Evolutionary conservation across 2,329 filamentous ascomycete genomes (phyloP), one percentile per base, ranked within the genome.

Genomic region (Ceratocystis smalleyi): DNA sequence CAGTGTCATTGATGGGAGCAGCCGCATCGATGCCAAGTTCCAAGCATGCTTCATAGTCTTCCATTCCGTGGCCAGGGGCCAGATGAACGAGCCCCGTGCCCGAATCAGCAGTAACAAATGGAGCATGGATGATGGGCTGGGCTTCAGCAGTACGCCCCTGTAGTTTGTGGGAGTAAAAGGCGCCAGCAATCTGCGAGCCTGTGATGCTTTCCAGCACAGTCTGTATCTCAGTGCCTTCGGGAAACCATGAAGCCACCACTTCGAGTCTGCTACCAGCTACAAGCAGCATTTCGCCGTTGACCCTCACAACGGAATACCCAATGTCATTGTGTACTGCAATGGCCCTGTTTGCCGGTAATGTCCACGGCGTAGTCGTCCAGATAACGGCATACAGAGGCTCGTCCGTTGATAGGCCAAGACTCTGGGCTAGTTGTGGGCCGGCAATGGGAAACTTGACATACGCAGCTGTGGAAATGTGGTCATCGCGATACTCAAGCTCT

Each of bases 331-430:
- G 84, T 43, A 97, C 81, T 1, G 90, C 91, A 72, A 99, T 91
- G 0, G 89, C 91, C 71, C 84, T 84, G 72, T 99, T 99, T 1
- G 92, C 91, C 0, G 94, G 92, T 4, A 99, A 77, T 0, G 94
- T 99, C 94, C 94, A 99, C 0, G 94, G 94, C 0, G 94, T 99
- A 0, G 94, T 99, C 1, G 94, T 99, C 94, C 94, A 99, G 62
- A 97, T 89, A n/a, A 94, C 81, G n/a, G 88, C 89, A 72, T 81
- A 87, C 10, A 96, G 71, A 4, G 78, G 75, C 3, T 79, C 78
- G 61, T 73, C 72, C 5, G 72, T 72, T 22, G 30, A 12, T n/a
- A 62, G 19, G 2, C 59, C 59, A 2, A 64, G 62, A 5, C 19
- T 55, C 51, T 61, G 15, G 2, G 54, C 30, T 6, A 66, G 45